Evolutionary conservation across 225 moss, liverwort and hornwort species (phyloP), one percentile per base, ranked within the genome.

Genomic region (Marchantia paleacea): DNA sequence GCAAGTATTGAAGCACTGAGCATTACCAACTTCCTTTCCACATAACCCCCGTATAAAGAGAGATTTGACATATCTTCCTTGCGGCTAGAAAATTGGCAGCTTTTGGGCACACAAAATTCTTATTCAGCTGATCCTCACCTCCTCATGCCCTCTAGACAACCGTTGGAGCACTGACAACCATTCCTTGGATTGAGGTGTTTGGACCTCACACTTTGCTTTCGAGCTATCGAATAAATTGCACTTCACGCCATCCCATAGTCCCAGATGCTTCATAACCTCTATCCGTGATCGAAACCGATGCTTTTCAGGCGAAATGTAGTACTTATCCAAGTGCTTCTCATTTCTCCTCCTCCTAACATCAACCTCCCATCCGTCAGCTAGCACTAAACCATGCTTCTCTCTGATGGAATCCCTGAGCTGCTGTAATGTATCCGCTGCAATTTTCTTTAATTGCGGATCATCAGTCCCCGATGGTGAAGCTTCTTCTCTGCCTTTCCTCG

Each of bases 211-310:
- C 31, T 78, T 85, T 69, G 57, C 84, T 79, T 85, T 94, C 74
- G 77, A 82, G 0, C 47, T 48, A 62, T 63, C 77, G 0, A 6
- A 18, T 12, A 64, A 48, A 64, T 65, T 83, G 63, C 52, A 80
- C 73, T 85, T 94, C 65, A 73, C 80, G 76, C 87, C 88, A 51
- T 78, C 85, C 72, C 86, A 72, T 55, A 95, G 70, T 72, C 93
- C 93, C 62, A 99, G 87, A 90, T 87, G 90, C 83, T 94, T 94
- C 76, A 90, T 89, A 68, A 99, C 95, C 79, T 91, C 91, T 85
- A 94, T 69, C 67, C 95, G 88, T 73, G 97, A 99, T 70, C 91
- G 91, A 85, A 94, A 95, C 71, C 89, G 93, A 61, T 90, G 92
- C 65, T 90, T 92, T 64, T 92, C 90, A 78, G 97, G 95, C 22